A percentile compares a stretch with the other conserved stretches of the same genome.
These are phyloP conservation scores for Candolleomyces aberdarensis DNA, from an alignment of 768 basidiomycete genomes.

Conservation along the genomic window DNA sequence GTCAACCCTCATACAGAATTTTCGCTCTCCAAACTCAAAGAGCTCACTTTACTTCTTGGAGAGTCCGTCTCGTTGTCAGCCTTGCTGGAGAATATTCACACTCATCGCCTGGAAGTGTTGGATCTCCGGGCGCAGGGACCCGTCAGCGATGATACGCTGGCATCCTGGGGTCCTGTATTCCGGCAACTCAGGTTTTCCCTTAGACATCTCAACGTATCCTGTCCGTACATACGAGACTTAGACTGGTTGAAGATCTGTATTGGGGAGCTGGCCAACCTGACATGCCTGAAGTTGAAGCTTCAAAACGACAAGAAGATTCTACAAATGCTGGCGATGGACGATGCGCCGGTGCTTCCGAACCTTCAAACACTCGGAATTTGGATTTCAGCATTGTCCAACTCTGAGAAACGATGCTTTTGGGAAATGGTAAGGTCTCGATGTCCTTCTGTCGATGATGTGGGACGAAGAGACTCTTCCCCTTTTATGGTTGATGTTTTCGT, in stretches of 20 bases:
- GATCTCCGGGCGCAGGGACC: background rate
- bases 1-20: background rate
- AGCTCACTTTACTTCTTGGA: background rate
- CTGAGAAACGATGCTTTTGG: no score
- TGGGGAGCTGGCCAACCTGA: background rate
- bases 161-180: background rate
- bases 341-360: no score
- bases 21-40: background rate
- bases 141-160: background rate
- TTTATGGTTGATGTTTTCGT: background rate
- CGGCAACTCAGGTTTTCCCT: background rate
- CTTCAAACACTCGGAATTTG: no score
- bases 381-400: no score
- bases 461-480: no score
- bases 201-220: background rate
- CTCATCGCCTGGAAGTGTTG: background rate
- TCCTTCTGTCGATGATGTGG: no score
- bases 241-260: background rate
- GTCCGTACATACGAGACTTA: background rate
- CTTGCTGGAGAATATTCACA: background rate
- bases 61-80: background rate
- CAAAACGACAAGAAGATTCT: background rate
- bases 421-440: no score
- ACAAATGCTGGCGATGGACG: no score
- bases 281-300: background rate